Base-by-base conservation (phyloP, 2,329 filamentous ascomycete genomes). In the Alternaria burnsii region DNA sequence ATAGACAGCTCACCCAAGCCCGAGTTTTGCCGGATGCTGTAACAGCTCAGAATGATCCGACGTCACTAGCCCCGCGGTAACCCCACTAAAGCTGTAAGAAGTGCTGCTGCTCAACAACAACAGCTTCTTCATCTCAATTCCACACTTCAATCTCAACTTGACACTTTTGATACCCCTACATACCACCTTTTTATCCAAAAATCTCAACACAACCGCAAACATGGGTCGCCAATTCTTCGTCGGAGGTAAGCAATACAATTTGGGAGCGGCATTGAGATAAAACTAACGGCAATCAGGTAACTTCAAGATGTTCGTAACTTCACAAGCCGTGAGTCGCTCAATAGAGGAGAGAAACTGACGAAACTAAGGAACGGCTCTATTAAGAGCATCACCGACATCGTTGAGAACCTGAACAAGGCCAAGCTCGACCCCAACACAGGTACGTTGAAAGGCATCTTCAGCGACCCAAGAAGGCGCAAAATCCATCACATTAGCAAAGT, bases 211-310 rank as follows among this genome's bases (percentile, higher is more conserved):
- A 65, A 79, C 83, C 87, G 79, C 83, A 87, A 92, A 78, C 76
- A 97, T 97, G 93, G 87, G 90, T 87, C 93, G 93, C 86, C 91
- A 93, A 86, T 97, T 97, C 87, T 97, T 97, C 82, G 92, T 97
- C 82, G 94, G 94, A 82, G 94, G 94, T 40, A 40, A 40, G 38
- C 10, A 40, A 40, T 20, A 5, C 36, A 38, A 16, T 7, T 3
- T n/a, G 6, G 1, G 8, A 4, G 16, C 16, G 14, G 16, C 16
- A 38, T 38, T 16, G 36, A n/a, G 36, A 38, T 16, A 8, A 4
- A 30, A 30, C 28, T 30, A 11, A 30, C 28, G 9, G 28, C 9
- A 11, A 30, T 30, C 28, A 40, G 38, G 38, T 80, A 99, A 99
- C 90, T 98, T 98, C 86, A 98, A 99, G 88, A 98, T 98, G 94